Base-by-base conservation (phyloP, 768 basidiomycete genomes). In the Neoboletus brunneissimus region DNA sequence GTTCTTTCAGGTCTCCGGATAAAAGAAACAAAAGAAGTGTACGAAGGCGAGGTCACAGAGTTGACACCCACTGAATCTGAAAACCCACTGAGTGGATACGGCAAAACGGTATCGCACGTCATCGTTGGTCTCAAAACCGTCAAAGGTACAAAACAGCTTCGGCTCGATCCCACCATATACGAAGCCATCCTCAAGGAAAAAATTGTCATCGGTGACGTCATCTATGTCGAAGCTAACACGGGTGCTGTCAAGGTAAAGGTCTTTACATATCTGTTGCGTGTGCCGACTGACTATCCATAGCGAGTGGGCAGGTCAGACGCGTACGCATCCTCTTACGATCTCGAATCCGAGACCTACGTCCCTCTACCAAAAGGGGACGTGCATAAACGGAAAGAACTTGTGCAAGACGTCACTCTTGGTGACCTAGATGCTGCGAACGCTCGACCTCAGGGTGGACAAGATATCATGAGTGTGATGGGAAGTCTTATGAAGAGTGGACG, bases 1-100 rank as follows among this genome's bases (percentile, higher is more conserved):
- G n/a, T 18, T 37, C 41, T 4, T 34, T 34, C 42, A 64, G 95
- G 96, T 46, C 81, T 98, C 37, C 86, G 96, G 70, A 97, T 98
- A 79, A 98, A 98, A 73, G 97, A 98, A 74, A 98, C 95, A 7
- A 98, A 99, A 71, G 94, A 97, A 67, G 94, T 98, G 8, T 98
- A 95, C 73, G 96, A 98, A 72, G 96, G 97, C 57, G 96, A 99
- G 75, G 91, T 99, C 18, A 98, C 96, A 10, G 96, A 98, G 67
- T 76, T 98, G 57, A 97, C 96, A 4, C 97, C 97, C 3, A 85
- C 92, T 22, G 97, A 98, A 75, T 83, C 96, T 15, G 96, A 98
- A 73, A 98, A 98, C 74, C 97, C 97, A 27, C 80, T 98, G 44
- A 94, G 90, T 52, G 95, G 96, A 41, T 98, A 98, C 71, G 97